These are phyloP conservation scores for Hydrangea macrophylla DNA, from an alignment of 148 eudicot species.

Conservation along the genomic window DNA sequence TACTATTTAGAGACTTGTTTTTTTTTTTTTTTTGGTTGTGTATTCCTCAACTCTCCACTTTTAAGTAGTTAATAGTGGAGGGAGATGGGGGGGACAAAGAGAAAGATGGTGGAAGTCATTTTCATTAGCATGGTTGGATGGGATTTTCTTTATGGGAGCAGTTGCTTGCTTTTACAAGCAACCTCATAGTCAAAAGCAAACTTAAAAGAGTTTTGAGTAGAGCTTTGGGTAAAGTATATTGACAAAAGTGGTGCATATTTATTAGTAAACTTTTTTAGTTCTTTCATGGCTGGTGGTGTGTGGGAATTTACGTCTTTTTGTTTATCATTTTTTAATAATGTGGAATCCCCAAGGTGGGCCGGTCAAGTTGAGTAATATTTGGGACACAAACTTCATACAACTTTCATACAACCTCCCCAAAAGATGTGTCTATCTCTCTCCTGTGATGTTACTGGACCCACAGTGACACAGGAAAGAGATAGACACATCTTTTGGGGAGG, in stretches of 20 bases:
- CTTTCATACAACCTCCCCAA: too few relatives aligned
- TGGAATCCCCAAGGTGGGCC: too few relatives aligned
- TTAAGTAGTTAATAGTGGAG: conserved; percentile 10
- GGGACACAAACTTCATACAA: too few relatives aligned
- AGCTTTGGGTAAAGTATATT: conserved; percentile 34
- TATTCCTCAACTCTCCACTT: not conserved
- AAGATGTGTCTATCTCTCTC: too few relatives aligned
- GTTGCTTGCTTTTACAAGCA: conserved; percentile 32
- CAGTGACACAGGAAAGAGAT: too few relatives aligned
- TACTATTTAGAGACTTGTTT: not conserved
- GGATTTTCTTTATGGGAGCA: not conserved
- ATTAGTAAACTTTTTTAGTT: too few relatives aligned
- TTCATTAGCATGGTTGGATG: conserved; percentile 11
- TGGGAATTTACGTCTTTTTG: too few relatives aligned
- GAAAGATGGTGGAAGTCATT: conserved; percentile 20
- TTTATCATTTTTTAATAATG: too few relatives aligned
- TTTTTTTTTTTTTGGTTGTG: not conserved
- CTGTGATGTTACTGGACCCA: too few relatives aligned
- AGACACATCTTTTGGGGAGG: too few relatives aligned
- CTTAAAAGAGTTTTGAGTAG: conserved; percentile 27
- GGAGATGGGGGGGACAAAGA: not conserved
- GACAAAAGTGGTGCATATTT: conserved; percentile 2
- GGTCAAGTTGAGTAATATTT: too few relatives aligned
- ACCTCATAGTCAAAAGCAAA: conserved; percentile 13
- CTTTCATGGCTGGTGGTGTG: not conserved